phyloP scores from a whole-genome alignment of 805 yeast genomes.

The Saccharomycopsis sp. region DNA sequence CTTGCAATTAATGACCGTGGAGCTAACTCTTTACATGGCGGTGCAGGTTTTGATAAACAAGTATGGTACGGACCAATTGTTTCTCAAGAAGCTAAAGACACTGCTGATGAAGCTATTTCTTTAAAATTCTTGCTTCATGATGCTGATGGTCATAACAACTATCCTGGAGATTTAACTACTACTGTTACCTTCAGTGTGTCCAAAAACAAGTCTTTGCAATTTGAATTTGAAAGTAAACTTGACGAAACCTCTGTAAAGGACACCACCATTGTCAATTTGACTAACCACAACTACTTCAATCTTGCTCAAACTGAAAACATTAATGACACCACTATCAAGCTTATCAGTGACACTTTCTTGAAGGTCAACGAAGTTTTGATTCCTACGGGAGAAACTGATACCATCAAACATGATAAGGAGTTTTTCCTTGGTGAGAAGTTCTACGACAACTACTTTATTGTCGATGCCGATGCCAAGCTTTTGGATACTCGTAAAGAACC shows the following conservation, averaged over 20 bases:
- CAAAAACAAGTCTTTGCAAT: conserved; percentile 31
- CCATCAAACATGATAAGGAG: conserved; percentile 25
- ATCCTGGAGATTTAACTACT: conserved; percentile 51
- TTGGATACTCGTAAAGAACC: conserved; percentile 43
- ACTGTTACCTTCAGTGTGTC: conserved; percentile 40
- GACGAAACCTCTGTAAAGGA: conserved; percentile 24
- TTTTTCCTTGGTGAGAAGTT: conserved; percentile 29
- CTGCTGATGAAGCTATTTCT: conserved; percentile 27
- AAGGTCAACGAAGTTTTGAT: conserved; percentile 36
- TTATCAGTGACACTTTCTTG: conserved; percentile 35
- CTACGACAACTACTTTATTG: conserved; percentile 45
- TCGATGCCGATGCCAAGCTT: conserved; percentile 27
- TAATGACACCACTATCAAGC: conserved; percentile 34
- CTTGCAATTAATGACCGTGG: conserved; percentile 38
- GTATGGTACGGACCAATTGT: conserved; percentile 50
- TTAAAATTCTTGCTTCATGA: conserved; percentile 39
- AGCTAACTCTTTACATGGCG: conserved; percentile 48
- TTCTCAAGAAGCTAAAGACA: conserved; percentile 26
- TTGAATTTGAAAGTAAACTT: conserved; percentile 39
- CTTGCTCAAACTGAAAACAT: conserved; percentile 30
- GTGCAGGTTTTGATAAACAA: conserved; percentile 47
- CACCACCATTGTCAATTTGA: conserved; percentile 48
- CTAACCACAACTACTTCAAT: conserved; percentile 61
- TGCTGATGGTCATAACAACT: conserved; percentile 45
- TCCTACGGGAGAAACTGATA: conserved; percentile 42